Evolutionary conservation across 306 rosid genomes (phyloP).

Genomic region (Rosa lucieae): DNA sequence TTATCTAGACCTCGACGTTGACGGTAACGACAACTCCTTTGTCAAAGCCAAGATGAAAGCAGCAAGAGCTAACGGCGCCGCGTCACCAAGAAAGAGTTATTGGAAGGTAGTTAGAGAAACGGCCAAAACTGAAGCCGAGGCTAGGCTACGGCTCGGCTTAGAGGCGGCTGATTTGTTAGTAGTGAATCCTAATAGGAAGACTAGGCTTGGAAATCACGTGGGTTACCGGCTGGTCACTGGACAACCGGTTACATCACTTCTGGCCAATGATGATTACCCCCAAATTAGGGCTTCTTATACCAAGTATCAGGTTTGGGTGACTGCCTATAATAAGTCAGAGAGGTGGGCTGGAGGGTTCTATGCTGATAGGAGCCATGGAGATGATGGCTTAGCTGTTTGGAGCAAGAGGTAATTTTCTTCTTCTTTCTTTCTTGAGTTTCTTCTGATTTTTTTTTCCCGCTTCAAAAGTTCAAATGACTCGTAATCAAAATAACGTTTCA

Average conservation of each 20-base stretch:
- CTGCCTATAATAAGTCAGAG: conserved; percentile 76
- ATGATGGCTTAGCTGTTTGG: conserved; percentile 85
- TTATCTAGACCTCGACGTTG: conserved; percentile 77
- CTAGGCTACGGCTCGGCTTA: conserved; percentile 48
- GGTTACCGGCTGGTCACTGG: conserved; percentile 73
- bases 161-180: conserved; percentile 63
- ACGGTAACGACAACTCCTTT: conserved; percentile 61
- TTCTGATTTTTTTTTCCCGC: background rate
- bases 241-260: conserved; percentile 52
- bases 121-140: conserved; percentile 64
- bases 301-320: conserved; percentile 73
- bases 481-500: background rate
- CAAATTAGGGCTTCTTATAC: conserved; percentile 70
- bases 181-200: conserved; percentile 61
- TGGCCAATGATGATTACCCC: conserved; percentile 70
- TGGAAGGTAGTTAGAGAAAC: conserved; percentile 64
- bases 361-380: conserved; percentile 76
- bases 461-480: background rate
- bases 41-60: conserved; percentile 52
- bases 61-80: conserved; percentile 20
- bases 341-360: conserved; percentile 87
- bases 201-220: conserved; percentile 62
- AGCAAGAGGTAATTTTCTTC: conserved; percentile 50
- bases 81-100: conserved; percentile 68
- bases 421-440: no score